phyloP scores from a whole-genome alignment of 768 basidiomycete genomes.

The Scleroderma citrinum region DNA sequence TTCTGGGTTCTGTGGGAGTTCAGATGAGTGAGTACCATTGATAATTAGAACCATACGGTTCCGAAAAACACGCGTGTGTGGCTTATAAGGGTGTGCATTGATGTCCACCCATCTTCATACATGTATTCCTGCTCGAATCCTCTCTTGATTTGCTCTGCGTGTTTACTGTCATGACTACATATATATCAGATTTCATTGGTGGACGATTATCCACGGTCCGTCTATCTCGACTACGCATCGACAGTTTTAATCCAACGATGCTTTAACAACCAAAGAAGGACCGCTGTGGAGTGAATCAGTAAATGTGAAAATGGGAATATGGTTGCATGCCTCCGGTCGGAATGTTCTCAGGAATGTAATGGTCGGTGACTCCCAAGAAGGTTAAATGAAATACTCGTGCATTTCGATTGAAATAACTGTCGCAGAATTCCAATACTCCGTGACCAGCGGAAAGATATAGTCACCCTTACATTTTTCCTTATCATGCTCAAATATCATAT shows the following conservation, averaged over 20 bases:
- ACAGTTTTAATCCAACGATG: not conserved
- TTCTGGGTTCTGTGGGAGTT: not conserved
- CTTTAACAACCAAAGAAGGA: conserved; percentile 19
- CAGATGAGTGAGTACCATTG: not conserved
- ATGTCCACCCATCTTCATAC: no score
- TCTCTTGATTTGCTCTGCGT: no score
- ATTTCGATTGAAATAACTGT: conserved; percentile 63
- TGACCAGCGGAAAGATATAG: not conserved
- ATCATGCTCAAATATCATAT: conserved; percentile 47
- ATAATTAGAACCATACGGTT: no score
- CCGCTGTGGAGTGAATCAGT: conserved; percentile 9
- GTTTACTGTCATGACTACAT: no score
- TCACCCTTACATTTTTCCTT: conserved; percentile 44
- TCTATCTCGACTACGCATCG: not conserved
- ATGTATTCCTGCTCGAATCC: no score
- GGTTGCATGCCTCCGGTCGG: conserved; percentile 56
- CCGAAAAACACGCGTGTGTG: no score
- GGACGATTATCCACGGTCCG: no score
- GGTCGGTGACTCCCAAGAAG: conserved; percentile 43
- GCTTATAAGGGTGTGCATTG: not conserved
- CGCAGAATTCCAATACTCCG: not conserved
- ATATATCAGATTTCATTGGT: no score
- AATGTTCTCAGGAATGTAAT: conserved; percentile 35
- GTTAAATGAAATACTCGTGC: conserved; percentile 60
- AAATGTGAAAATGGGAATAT: not conserved